These are phyloP conservation scores for Pseudogymnoascus sp. DNA, from an alignment of 2,329 filamentous ascomycete genomes.

Conservation along the genomic window DNA sequence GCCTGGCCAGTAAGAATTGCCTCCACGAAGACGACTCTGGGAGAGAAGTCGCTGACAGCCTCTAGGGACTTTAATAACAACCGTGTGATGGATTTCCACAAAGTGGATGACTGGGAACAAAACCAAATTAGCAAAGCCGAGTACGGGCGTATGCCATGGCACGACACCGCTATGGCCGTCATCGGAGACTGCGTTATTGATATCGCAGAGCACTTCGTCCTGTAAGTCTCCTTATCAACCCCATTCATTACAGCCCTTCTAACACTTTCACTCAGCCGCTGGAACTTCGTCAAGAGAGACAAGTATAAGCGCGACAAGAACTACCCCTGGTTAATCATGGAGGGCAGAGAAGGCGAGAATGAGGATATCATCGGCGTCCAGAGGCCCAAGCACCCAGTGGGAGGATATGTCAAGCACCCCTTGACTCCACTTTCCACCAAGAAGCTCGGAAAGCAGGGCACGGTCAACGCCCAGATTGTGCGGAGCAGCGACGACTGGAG, in stretches of 20 bases:
- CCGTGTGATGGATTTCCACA: slow-evolving; percentile 89
- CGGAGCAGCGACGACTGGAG: slow-evolving; percentile 91
- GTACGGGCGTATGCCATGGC: slow-evolving; percentile 95
- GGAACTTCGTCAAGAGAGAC: slow-evolving; percentile 96
- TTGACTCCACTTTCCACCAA: slow-evolving; percentile 61
- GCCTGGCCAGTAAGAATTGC: slow-evolving; percentile 59
- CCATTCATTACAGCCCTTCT: not conserved
- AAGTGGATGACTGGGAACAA: slow-evolving; percentile 82
- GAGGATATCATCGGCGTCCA: slow-evolving; percentile 86
- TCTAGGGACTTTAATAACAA: slow-evolving; percentile 85
- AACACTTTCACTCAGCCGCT: slow-evolving; percentile 40
- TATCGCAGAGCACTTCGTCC: slow-evolving; percentile 88
- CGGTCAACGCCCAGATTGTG: slow-evolving; percentile 75
- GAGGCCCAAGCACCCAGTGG: slow-evolving; percentile 79
- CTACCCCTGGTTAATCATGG: slow-evolving; percentile 78
- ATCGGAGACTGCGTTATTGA: slow-evolving; percentile 85
- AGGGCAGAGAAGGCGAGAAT: slow-evolving; percentile 66
- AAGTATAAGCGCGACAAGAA: slow-evolving; percentile 87
- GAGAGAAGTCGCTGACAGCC: not conserved
- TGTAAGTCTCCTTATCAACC: slow-evolving; percentile 30
- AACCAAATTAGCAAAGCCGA: slow-evolving; percentile 90
- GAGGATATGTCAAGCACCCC: slow-evolving; percentile 79
- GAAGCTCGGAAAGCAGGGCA: slow-evolving; percentile 54
- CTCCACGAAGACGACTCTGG: not conserved
- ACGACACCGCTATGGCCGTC: slow-evolving; percentile 89